phyloP scores from a whole-genome alignment of 169 alveolate species.

The Cryptosporidium bovis region DNA sequence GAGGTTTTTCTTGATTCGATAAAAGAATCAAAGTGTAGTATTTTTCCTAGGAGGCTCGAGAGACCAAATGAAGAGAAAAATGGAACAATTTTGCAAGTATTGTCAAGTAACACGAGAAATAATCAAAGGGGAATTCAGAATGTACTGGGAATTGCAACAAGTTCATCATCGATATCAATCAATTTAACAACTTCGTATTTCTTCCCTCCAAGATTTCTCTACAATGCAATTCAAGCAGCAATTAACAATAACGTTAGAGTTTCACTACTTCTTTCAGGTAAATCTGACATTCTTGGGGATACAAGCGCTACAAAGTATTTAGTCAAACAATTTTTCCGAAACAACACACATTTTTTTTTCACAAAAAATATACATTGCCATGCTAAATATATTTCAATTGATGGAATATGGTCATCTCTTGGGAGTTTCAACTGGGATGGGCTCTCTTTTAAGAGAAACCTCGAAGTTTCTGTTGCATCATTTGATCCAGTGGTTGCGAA shows the following conservation, averaged over 20 bases:
- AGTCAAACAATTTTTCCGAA: slow-evolving; percentile 76
- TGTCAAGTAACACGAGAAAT: slow-evolving; percentile 58
- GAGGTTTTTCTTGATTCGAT: slow-evolving; percentile 63
- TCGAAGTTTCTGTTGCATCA: slow-evolving; percentile 69
- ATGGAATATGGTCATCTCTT: slow-evolving; percentile 73
- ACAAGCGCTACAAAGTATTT: slow-evolving; percentile 83
- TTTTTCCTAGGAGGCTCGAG: slow-evolving; percentile 27
- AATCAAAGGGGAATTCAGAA: slow-evolving; percentile 53
- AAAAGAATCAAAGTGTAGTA: slow-evolving; percentile 27
- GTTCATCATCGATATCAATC: slow-evolving; percentile 78
- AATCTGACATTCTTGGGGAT: slow-evolving; percentile 85
- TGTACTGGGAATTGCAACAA: slow-evolving; percentile 57
- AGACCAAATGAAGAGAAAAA: slow-evolving; percentile 78
- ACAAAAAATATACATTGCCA: slow-evolving; percentile 65
- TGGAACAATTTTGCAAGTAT: slow-evolving; percentile 67
- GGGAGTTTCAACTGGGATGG: slow-evolving; percentile 75
- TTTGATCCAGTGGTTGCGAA: slow-evolving; percentile 59
- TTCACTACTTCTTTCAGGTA: slow-evolving; percentile 84
- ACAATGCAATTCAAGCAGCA: slow-evolving; percentile 82
- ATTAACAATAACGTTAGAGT: slow-evolving; percentile 77
- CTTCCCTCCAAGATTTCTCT: slow-evolving; percentile 84
- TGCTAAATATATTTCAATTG: slow-evolving; percentile 68
- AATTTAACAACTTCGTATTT: slow-evolving; percentile 86
- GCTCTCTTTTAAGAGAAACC: slow-evolving; percentile 42
- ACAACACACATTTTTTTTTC: slow-evolving; percentile 56